Conservation (phyloP, 176 grass and related monocot species). For the Ananas comosus region DNA sequence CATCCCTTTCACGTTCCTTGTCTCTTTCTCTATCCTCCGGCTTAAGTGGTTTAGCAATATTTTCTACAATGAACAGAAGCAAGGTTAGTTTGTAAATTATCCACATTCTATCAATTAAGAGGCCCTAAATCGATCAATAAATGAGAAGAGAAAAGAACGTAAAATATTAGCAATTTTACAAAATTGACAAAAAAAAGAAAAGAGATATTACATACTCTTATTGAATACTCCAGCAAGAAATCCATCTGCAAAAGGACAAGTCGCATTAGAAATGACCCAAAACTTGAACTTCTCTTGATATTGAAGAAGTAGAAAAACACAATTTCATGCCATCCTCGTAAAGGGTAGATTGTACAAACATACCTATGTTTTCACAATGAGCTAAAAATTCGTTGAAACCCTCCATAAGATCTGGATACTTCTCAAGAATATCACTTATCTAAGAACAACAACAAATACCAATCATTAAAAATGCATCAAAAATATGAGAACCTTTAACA, state of each 20-base stretch:
- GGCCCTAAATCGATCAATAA: background rate
- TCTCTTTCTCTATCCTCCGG: slow-evolving; percentile 56
- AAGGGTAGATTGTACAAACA: background rate
- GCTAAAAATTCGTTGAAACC: slow-evolving; percentile 91
- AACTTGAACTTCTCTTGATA: background rate
- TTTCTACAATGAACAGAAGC: slow-evolving; percentile 31
- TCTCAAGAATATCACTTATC: slow-evolving; percentile 74
- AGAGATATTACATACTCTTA: slow-evolving; percentile 45
- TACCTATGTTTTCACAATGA: slow-evolving; percentile 78
- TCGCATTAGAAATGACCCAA: slow-evolving; percentile 7
- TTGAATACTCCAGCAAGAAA: slow-evolving; percentile 73
- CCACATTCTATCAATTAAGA: background rate
- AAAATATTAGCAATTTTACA: background rate
- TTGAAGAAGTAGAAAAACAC: background rate
- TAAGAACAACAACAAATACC: slow-evolving; percentile 22
- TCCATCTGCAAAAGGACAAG: slow-evolving; percentile 38
- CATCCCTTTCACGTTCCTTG: slow-evolving; percentile 47
- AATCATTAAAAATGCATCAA: background rate
- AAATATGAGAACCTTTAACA: background rate
- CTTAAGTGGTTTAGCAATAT: slow-evolving; percentile 33
- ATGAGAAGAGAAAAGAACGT: background rate
- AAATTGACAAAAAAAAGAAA: slow-evolving; percentile 13
- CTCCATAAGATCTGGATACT: slow-evolving; percentile 84
- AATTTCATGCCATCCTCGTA: background rate
- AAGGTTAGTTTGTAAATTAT: background rate